phyloP scores from a whole-genome alignment of 495 filamentous ascomycete species.

The Podospora bellae-mahoneyi region DNA sequence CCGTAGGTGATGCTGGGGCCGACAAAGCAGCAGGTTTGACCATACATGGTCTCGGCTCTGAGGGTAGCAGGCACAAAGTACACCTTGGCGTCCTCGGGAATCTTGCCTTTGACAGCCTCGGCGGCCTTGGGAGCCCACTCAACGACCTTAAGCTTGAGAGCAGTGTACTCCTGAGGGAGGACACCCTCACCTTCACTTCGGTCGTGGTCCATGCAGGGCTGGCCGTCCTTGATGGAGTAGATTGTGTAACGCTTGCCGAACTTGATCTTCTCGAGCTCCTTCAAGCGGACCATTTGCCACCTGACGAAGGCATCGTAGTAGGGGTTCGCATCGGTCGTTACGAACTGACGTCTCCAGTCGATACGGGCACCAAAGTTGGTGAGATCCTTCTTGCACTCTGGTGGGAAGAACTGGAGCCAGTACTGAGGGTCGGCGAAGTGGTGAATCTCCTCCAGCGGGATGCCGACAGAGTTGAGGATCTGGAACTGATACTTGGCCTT shows the following conservation, averaged over 20 bases:
- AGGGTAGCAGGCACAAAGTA: slow-evolving; percentile 90
- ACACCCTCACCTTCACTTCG: slow-evolving; percentile 88
- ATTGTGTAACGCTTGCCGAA: slow-evolving; percentile 94
- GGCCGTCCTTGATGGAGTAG: slow-evolving; percentile 94
- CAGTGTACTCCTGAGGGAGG: slow-evolving; percentile 86
- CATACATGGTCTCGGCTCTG: slow-evolving; percentile 97
- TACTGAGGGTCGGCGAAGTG: slow-evolving; percentile 81
- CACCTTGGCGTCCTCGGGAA: slow-evolving; percentile 77
- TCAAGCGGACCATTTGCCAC: slow-evolving; percentile 96
- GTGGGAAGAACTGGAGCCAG: slow-evolving; percentile 78
- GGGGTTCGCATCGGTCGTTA: slow-evolving; percentile 95
- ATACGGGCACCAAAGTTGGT: slow-evolving; percentile 80
- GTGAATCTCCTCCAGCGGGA: slow-evolving; percentile 83
- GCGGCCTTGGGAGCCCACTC: slow-evolving; percentile 76
- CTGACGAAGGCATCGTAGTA: slow-evolving; percentile 95
- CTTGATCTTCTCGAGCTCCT: slow-evolving; percentile 86
- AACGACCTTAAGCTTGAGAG: slow-evolving; percentile 81
- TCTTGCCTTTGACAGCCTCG: slow-evolving; percentile 66
- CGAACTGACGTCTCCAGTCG: slow-evolving; percentile 88
- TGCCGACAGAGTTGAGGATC: slow-evolving; percentile 65
- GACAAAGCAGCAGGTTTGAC: slow-evolving; percentile 94
- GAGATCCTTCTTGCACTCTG: slow-evolving; percentile 74
- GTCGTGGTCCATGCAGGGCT: slow-evolving; percentile 98
- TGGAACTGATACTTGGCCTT: slow-evolving; percentile 67
- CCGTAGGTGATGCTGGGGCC: slow-evolving; percentile 72